A percentile compares a stretch with the other conserved stretches of the same genome.
Evolutionary conservation across 2,329 filamentous ascomycete genomes (phyloP).

Genomic region (Colletotrichum limetticola): DNA sequence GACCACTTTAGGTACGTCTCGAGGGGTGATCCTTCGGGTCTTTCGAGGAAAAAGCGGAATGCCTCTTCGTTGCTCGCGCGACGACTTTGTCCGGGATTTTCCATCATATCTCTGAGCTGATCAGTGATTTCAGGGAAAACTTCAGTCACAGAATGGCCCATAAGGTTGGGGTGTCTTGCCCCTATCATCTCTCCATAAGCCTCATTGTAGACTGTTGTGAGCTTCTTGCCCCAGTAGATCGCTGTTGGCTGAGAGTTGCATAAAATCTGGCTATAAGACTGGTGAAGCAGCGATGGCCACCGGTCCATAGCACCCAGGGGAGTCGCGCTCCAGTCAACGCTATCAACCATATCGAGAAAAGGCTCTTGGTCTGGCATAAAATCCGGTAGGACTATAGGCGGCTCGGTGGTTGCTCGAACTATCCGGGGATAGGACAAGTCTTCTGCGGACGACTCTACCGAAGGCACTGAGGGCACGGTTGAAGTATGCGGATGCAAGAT

Average conservation of each 20-base stretch:
- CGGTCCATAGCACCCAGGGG: conserved; percentile 56
- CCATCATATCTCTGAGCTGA: conserved; percentile 58
- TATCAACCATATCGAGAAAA: conserved; percentile 52
- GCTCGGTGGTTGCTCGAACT: conserved; percentile 45
- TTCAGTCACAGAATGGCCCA: conserved; percentile 69
- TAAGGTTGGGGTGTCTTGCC: conserved; percentile 70
- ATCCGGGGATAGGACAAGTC: conserved; percentile 37
- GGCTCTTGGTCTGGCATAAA: conserved; percentile 49
- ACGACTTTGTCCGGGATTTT: conserved; percentile 42
- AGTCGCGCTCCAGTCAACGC: conserved; percentile 58
- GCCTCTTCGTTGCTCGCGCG: conserved; percentile 53
- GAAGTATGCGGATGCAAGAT: conserved; percentile 12
- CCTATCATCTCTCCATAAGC: conserved; percentile 72
- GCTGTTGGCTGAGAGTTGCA: conserved; percentile 61
- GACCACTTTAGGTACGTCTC: conserved; percentile 62
- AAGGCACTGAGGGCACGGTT: neutral
- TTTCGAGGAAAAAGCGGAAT: conserved; percentile 57
- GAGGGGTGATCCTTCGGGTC: conserved; percentile 51
- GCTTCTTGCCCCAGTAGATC: conserved; percentile 72
- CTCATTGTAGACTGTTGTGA: conserved; percentile 75
- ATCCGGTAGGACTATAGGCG: conserved; percentile 45
- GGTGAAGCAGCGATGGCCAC: conserved; percentile 60
- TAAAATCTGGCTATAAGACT: conserved; percentile 55
- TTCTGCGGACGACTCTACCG: conserved; percentile 14
- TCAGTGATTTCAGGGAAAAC: conserved; percentile 60